phyloP scores from a whole-genome alignment of 441 rosid genomes.

The Corymbia citriodora region DNA sequence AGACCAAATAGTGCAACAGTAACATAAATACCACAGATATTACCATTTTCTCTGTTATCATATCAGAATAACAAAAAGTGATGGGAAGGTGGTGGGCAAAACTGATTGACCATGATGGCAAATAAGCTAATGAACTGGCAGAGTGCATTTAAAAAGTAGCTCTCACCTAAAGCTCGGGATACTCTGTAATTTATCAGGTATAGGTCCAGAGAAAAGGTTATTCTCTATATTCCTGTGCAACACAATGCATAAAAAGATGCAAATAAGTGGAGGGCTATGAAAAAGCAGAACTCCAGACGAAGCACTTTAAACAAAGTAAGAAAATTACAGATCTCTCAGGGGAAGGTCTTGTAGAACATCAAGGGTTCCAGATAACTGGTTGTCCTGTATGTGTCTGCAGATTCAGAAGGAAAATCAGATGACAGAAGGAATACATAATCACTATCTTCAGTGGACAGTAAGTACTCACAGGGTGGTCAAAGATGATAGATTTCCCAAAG shows the following conservation, averaged over 20 bases:
- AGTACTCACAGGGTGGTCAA: conserved; percentile 76
- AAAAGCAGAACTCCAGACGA: neutral
- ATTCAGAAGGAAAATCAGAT: conserved; percentile 27
- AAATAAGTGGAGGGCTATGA: neutral
- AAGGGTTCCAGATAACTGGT: conserved; percentile 77
- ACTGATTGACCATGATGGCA: neutral
- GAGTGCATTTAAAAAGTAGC: neutral
- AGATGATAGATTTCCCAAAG: conserved; percentile 47
- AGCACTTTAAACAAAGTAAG: conserved; percentile 5
- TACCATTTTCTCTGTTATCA: neutral
- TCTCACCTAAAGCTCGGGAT: conserved; percentile 71
- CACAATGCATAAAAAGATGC: neutral
- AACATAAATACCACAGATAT: neutral
- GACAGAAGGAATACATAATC: neutral
- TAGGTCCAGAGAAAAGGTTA: conserved; percentile 76
- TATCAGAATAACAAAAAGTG: neutral
- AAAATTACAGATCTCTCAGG: conserved; percentile 67
- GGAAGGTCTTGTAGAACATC: conserved; percentile 82
- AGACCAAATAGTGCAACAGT: neutral
- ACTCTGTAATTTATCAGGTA: conserved; percentile 64
- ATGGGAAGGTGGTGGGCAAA: neutral
- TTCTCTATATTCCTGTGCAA: conserved; percentile 80
- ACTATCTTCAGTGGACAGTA: neutral
- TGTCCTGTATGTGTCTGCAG: conserved; percentile 80
- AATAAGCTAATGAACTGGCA: neutral